Evolutionary conservation across 805 yeast species (phyloP), one percentile per base, ranked within the genome.

Genomic region (Metschnikowia vanudenii): DNA sequence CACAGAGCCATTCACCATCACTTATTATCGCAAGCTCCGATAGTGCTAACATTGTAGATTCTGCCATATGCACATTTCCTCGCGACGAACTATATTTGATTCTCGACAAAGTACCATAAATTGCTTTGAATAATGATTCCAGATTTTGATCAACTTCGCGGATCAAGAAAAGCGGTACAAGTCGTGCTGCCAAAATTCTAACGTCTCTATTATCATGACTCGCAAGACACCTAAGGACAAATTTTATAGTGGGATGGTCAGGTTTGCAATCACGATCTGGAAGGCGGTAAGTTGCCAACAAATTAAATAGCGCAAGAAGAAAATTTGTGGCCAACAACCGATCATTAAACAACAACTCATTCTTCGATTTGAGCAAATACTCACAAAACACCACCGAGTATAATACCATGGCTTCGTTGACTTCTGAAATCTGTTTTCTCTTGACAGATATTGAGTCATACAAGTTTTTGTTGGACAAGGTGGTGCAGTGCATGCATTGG

Each of bases 1-100:
- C 79, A 60, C 86, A 85, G 35, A 85, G 74, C 57, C 82, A 71
- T 37, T 86, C 90, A 7, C 88, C 94, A 5, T 75, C 73, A 5
- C 84, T 74, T 0, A 83, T 73, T 6, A 78, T 66, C 0, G 87
- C 82, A 30, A 88, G 58, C 43, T 82, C 86, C 1, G 84, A 80
- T 79, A 91, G 80, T 0, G 85, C 74, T 52, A 63, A 69, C 1
- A 81, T 70, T 0, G 80, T 72, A 0, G 85, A 77, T 59, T 85
- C 91, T 8, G 79, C 82, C 41, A 82, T 56, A 47, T 78, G 71
- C 2, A 62, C 56, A 9, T 53, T 53, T 3, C 64, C 61, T 13
- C 60, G 56, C 11, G 58, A 60, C 26, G 41, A 35, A 36, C 55
- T 53, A n/a, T 74, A 68, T 4, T 68, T 66, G 36, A 79, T 70